Conservation (phyloP, 352 stramenopile genomes). For the Globisporangium iwayamae region DNA sequence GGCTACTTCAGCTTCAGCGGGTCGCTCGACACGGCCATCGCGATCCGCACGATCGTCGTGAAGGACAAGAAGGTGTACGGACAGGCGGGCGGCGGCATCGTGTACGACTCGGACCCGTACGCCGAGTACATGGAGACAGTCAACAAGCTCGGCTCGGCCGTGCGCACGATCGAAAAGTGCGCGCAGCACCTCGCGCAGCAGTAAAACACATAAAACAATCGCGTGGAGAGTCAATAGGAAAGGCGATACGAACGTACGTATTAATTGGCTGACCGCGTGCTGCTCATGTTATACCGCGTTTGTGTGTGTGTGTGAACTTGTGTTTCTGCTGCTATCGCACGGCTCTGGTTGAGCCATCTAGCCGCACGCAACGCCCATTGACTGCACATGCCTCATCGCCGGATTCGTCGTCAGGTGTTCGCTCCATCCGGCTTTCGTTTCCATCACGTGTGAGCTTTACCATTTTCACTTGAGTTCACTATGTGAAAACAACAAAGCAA, state of each 20-base stretch:
- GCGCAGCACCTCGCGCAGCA: conserved; percentile 35
- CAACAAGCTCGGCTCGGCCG: conserved; percentile 83
- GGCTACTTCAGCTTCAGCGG: conserved; percentile 88
- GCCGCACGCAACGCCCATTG: too few relatives aligned
- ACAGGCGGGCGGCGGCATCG: conserved; percentile 84
- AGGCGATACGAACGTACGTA: background rate
- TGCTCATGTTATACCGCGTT: too few relatives aligned
- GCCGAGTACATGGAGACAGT: conserved; percentile 88
- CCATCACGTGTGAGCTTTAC: background rate
- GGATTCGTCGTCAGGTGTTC: too few relatives aligned
- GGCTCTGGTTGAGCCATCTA: too few relatives aligned
- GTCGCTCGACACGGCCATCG: conserved; percentile 86
- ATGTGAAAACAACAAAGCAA: background rate
- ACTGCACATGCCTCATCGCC: too few relatives aligned
- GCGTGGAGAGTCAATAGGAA: background rate
- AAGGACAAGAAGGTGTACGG: conserved; percentile 78
- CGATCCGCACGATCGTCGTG: conserved; percentile 86
- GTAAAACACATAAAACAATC: conserved; percentile 10
- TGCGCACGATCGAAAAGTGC: conserved; percentile 86
- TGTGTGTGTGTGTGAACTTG: too few relatives aligned
- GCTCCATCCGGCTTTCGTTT: background rate
- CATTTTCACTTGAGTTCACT: conserved; percentile 9
- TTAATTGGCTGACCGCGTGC: background rate
- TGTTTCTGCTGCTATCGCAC: too few relatives aligned
- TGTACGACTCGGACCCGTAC: conserved; percentile 86